Evolutionary conservation across 2,329 filamentous ascomycete genomes (phyloP).

Genomic region (Fusarium xyrophilum): DNA sequence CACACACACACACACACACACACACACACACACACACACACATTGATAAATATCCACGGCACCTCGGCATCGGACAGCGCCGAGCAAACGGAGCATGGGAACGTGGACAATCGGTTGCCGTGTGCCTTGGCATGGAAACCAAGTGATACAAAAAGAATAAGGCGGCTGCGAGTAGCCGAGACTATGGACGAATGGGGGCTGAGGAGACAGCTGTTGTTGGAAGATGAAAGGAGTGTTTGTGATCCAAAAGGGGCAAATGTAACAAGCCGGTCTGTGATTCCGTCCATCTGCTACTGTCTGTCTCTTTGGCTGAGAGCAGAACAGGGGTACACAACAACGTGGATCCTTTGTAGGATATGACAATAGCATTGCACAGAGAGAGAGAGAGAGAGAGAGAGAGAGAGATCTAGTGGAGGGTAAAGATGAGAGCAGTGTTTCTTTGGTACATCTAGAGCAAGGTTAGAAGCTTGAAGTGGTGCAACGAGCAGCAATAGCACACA

Average conservation of each 20-base stretch:
- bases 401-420: not conserved
- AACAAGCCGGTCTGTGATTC: constrained; percentile 30
- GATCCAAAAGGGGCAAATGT: constrained; percentile 13
- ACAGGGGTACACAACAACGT: constrained; percentile 3
- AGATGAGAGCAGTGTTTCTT: not conserved
- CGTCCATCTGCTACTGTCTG: constrained; percentile 1
- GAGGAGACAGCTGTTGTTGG: not conserved
- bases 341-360: not conserved
- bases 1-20: not conserved
- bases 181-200: constrained; percentile 11
- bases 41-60: not conserved
- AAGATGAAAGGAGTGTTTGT: constrained; percentile 22
- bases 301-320: not conserved
- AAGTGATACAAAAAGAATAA: constrained; percentile 21
- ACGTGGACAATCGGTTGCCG: constrained; percentile 19
- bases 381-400: not conserved
- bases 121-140: constrained; percentile 28
- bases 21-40: not conserved
- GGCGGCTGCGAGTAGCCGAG: constrained; percentile 32
- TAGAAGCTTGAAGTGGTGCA: not conserved
- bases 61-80: constrained; percentile 19
- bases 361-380: not conserved
- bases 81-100: constrained; percentile 18
- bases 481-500: not conserved
- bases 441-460: not conserved